phyloP scores from a whole-genome alignment of 495 filamentous ascomycete genomes.

The Xylaria acuta region DNA sequence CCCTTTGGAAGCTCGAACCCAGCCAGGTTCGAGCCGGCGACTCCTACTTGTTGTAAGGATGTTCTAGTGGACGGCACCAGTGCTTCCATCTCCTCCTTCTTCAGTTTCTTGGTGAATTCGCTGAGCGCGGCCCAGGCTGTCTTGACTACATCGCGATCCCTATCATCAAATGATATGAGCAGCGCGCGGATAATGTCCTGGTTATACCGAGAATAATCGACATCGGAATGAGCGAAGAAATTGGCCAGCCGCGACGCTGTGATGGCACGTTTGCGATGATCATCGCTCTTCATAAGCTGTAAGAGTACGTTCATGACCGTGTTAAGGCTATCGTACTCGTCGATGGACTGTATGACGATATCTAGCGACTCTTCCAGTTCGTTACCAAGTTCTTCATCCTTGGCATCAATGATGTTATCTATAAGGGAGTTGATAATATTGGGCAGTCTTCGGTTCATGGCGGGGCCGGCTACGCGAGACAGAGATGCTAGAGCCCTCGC shows the following conservation, averaged over 20 bases:
- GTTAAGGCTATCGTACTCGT: slow-evolving; percentile 95
- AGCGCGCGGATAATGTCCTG: slow-evolving; percentile 90
- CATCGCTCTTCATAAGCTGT: slow-evolving; percentile 85
- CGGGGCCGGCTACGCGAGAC: slow-evolving; percentile 83
- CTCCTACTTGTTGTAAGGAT: slow-evolving; percentile 83
- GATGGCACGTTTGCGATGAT: slow-evolving; percentile 78
- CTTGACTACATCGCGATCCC: slow-evolving; percentile 85
- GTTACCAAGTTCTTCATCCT: slow-evolving; percentile 72
- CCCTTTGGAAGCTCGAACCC: slow-evolving; percentile 96
- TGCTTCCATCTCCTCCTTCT: slow-evolving; percentile 98
- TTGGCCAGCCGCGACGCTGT: slow-evolving; percentile 83
- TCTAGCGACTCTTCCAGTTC: slow-evolving; percentile 85
- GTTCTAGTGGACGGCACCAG: slow-evolving; percentile 87
- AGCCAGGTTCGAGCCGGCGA: slow-evolving; percentile 80
- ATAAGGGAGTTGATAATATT: slow-evolving; percentile 90
- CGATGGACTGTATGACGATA: slow-evolving; percentile 86
- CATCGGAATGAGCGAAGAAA: slow-evolving; percentile 81
- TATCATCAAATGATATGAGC: slow-evolving; percentile 89
- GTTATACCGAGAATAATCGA: slow-evolving; percentile 93
- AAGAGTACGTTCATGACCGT: slow-evolving; percentile 92
- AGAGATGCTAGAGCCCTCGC: slow-evolving; percentile 90
- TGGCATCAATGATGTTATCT: slow-evolving; percentile 83
- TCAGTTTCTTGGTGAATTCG: slow-evolving; percentile 84
- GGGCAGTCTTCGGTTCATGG: slow-evolving; percentile 88
- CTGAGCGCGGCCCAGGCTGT: slow-evolving; percentile 88